A percentile compares a stretch with the other conserved stretches of the same genome.
phyloP scores from a whole-genome alignment of 805 yeast species.

The Gaillardinia entomophila region DNA sequence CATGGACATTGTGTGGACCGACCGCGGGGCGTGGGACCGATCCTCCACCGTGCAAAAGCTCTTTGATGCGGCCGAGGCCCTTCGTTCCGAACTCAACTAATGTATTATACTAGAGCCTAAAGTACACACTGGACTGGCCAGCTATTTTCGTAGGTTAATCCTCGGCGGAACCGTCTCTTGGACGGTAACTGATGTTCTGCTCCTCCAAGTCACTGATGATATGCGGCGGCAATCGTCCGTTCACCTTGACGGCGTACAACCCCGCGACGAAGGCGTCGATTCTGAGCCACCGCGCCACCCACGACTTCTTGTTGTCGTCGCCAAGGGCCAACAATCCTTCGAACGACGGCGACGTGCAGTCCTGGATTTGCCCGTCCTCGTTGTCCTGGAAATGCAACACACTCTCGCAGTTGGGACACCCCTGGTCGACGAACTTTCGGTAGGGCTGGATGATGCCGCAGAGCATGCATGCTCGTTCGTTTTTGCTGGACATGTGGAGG shows the following conservation, averaged over 20 bases:
- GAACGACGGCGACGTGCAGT: constrained; percentile 93
- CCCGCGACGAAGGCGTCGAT: constrained; percentile 87
- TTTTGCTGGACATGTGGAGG: constrained; percentile 43
- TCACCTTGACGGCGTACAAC: constrained; percentile 86
- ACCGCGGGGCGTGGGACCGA: constrained; percentile 47
- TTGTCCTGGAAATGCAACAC: constrained; percentile 69
- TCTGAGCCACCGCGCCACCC: constrained; percentile 97
- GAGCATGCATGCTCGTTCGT: constrained; percentile 94
- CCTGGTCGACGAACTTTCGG: constrained; percentile 64
- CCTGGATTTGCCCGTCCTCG: constrained; percentile 80
- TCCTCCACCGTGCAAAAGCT: constrained; percentile 28
- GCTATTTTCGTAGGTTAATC: too few relatives aligned
- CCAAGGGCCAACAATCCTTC: constrained; percentile 93
- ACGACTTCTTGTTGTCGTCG: constrained; percentile 69
- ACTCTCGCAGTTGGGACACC: constrained; percentile 96
- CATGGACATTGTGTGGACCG: constrained; percentile 69
- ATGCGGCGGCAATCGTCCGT: constrained; percentile 87
- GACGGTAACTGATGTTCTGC: constrained; percentile 80
- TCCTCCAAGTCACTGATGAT: constrained; percentile 65
- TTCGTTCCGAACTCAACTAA: too few relatives aligned
- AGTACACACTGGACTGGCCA: too few relatives aligned
- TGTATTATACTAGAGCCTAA: too few relatives aligned
- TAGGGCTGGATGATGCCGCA: constrained; percentile 89
- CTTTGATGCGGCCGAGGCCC: constrained; percentile 11
- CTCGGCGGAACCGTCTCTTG: constrained; percentile 86